Base-by-base conservation (phyloP, 2,329 filamentous ascomycete species). In the Exophiala bonariae region DNA sequence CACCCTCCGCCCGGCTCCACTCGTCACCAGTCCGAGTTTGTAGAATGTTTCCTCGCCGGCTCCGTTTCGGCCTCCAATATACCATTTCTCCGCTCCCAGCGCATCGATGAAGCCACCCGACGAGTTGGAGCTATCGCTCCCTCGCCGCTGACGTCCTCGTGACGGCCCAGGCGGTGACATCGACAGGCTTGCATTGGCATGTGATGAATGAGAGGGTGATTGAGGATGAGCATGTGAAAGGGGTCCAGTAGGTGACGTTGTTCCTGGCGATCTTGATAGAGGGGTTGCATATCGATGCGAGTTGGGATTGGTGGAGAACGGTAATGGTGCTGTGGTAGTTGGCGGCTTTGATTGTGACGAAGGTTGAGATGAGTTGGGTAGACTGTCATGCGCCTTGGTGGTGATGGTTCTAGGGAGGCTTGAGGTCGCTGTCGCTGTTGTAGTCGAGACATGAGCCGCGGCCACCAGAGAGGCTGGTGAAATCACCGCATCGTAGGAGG, bases 41-140 rank as follows among this genome's bases (percentile, higher is more conserved):
- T 76, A 75, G 46, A 75, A 74, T 39, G 70, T 65, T 51, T 76
- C 73, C 58, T 76, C 73, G 1, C 73, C 73, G 13, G 59, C 64
- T 9, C 70, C 66, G 17, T 69, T 75, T 28, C 70, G 63, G 3
- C 74, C 74, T 3, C 74, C 74, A 19, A 77, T 72, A 59, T 75
- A 77, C 74, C 74, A 76, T 54, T 75, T 76, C 60, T 76, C 73
- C 2, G 67, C 63, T 0, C 72, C 71, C 8, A 74, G 49, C 0
- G 70, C 68, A 58, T 76, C 73, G 6, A 71, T 63, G 46, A 75
- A 76, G 2, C 73, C 73, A 11, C 70, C 70, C 2, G 69, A 73
- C 14, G 70, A 70, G 36, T 63, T 72, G 16, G 71, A 74, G 31
- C 67, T 72, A 50, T 75, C 72, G 49, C 72, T 75, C 14, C 72